phyloP scores from a whole-genome alignment of 441 rosid genomes.

The Viola pubescens region DNA sequence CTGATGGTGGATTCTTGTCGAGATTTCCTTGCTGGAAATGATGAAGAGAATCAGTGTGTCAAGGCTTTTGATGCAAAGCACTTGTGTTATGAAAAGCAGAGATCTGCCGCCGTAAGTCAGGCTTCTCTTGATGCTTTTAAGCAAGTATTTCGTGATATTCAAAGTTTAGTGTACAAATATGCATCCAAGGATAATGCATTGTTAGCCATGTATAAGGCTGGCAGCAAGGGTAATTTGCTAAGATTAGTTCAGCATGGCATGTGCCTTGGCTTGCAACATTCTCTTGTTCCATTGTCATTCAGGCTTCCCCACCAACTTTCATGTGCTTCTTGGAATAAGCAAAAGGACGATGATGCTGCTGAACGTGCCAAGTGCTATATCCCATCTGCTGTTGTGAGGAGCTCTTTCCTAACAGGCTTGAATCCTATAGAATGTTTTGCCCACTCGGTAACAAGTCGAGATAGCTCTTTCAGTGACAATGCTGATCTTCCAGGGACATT shows the following conservation, averaged over 20 bases:
- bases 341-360: conserved; percentile 26
- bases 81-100: conserved; percentile 63
- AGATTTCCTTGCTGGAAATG: conserved; percentile 47
- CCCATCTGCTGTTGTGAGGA: conserved; percentile 69
- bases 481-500: conserved; percentile 97
- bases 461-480: conserved; percentile 85
- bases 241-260: conserved; percentile 86
- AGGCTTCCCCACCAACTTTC: conserved; percentile 69
- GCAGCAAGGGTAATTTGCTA: conserved; percentile 87
- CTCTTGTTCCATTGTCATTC: conserved; percentile 71
- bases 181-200: conserved; percentile 60
- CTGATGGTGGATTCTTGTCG: conserved; percentile 60
- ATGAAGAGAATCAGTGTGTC: conserved; percentile 32
- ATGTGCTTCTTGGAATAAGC: conserved; percentile 65
- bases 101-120: conserved; percentile 68
- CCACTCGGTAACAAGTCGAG: conserved; percentile 82
- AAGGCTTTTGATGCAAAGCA: conserved; percentile 33
- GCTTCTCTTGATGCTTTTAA: conserved; percentile 74
- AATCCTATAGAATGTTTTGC: conserved; percentile 83
- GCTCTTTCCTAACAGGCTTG: conserved; percentile 68
- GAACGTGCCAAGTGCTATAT: conserved; percentile 50
- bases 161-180: conserved; percentile 56
- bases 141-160: conserved; percentile 72
- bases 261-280: conserved; percentile 85
- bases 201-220: conserved; percentile 77